Evolutionary conservation across 2,329 filamentous ascomycete genomes (phyloP).

Genomic region (Fusarium concolor): DNA sequence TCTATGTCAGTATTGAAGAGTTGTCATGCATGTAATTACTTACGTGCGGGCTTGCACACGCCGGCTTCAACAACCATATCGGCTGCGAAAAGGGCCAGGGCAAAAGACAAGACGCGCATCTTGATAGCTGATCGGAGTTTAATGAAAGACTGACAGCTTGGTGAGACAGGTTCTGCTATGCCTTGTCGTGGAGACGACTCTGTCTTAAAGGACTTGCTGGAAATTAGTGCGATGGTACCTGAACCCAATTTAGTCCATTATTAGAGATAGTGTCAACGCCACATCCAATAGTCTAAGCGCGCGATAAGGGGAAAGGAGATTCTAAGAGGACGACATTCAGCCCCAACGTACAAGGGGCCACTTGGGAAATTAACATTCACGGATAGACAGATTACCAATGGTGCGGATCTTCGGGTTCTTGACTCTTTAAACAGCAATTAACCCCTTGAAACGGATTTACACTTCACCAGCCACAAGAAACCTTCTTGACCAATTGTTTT

Average conservation of each 20-base stretch:
- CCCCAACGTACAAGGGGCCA: neutral
- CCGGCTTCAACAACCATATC: constrained; percentile 5
- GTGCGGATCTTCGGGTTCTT: too few species aligned
- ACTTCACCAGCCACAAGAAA: too few species aligned
- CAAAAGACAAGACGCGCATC: constrained; percentile 1
- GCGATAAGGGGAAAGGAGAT: neutral
- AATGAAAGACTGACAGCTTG: constrained; percentile 13
- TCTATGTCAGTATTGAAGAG: neutral
- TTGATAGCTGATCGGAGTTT: neutral
- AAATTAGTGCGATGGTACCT: too few species aligned
- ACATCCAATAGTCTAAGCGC: neutral
- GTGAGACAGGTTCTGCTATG: neutral
- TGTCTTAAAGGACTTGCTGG: neutral
- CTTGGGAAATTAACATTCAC: neutral
- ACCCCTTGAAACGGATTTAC: too few species aligned
- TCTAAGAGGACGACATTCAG: neutral
- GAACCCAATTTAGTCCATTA: neutral
- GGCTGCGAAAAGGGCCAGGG: neutral
- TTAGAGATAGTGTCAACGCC: neutral
- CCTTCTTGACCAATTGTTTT: too few species aligned
- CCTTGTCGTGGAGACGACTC: neutral
- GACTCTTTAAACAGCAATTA: too few species aligned
- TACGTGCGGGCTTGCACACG: constrained; percentile 6
- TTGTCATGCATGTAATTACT: neutral
- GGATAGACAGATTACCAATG: neutral